Conservation (phyloP, 2,329 filamentous ascomycete genomes). For the Diaporthe sp. region DNA sequence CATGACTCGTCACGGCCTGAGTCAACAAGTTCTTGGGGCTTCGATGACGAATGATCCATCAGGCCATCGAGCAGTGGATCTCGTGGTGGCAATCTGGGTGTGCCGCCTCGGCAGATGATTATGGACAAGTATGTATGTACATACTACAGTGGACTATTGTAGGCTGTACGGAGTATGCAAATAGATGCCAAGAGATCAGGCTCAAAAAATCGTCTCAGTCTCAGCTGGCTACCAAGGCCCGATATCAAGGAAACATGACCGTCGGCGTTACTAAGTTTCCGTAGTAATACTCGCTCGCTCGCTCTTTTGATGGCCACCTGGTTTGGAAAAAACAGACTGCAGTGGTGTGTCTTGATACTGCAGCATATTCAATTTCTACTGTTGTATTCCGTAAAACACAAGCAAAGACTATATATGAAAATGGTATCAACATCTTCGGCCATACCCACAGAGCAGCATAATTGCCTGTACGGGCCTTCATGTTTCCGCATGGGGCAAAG, state of each 20-base stretch:
- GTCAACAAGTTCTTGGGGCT: conserved; percentile 18
- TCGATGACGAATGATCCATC: conserved; percentile 15
- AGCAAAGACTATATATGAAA: neutral
- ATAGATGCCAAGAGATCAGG: neutral
- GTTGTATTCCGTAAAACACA: neutral
- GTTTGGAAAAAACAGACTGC: too few species aligned
- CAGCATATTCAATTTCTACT: too few species aligned
- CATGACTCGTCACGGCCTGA: conserved; percentile 25
- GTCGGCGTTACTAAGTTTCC: too few species aligned
- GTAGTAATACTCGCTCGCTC: too few species aligned
- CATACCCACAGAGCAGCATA: neutral
- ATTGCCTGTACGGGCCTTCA: too few species aligned
- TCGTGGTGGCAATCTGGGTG: neutral
- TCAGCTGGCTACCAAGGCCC: neutral
- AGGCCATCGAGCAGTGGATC: conserved; percentile 4
- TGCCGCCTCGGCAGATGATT: conserved; percentile 10
- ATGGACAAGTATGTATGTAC: neutral
- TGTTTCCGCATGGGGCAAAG: neutral
- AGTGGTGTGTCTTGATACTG: neutral
- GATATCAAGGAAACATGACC: neutral
- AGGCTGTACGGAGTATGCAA: neutral
- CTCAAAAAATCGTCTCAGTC: neutral
- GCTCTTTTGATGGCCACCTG: neutral
- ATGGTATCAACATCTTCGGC: neutral
- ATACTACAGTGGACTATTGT: neutral